phyloP scores from a whole-genome alignment of 1,284 basidiomycete species.

The Tilletia indica region DNA sequence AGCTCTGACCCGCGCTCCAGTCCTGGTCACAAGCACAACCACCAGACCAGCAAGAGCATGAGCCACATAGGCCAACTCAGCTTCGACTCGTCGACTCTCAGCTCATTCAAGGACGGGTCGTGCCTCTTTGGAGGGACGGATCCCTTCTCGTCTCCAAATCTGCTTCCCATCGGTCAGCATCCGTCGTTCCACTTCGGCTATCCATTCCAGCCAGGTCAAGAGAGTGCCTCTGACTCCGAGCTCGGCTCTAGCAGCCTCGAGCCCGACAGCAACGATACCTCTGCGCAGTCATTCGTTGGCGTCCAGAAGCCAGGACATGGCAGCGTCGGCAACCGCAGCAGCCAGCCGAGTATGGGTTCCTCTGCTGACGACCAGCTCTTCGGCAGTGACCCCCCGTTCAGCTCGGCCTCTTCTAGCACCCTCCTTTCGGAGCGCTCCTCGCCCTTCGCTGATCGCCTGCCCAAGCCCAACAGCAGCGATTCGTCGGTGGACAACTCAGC shows the following conservation, averaged over 20 bases:
- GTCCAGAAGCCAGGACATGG: neutral
- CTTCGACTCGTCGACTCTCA: neutral
- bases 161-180: slow-evolving; percentile 1
- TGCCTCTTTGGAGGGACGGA: neutral
- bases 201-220: neutral
- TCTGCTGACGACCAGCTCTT: neutral
- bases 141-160: neutral
- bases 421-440: neutral
- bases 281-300: neutral
- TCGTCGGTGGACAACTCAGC: neutral
- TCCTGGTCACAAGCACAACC: neutral
- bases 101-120: neutral
- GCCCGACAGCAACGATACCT: neutral
- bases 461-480: neutral
- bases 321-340: neutral
- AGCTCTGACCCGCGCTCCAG: neutral
- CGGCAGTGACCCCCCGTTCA: neutral
- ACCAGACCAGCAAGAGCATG: slow-evolving; percentile 14
- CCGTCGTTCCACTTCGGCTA: slow-evolving; percentile 3
- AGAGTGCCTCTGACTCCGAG: neutral
- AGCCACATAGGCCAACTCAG: neutral
- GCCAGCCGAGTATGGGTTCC: neutral
- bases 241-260: neutral
- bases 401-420: slow-evolving; percentile 1
- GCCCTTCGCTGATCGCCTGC: neutral